These are phyloP conservation scores for Ramaria sp. DNA, from an alignment of 768 basidiomycete genomes.

Conservation along the genomic window DNA sequence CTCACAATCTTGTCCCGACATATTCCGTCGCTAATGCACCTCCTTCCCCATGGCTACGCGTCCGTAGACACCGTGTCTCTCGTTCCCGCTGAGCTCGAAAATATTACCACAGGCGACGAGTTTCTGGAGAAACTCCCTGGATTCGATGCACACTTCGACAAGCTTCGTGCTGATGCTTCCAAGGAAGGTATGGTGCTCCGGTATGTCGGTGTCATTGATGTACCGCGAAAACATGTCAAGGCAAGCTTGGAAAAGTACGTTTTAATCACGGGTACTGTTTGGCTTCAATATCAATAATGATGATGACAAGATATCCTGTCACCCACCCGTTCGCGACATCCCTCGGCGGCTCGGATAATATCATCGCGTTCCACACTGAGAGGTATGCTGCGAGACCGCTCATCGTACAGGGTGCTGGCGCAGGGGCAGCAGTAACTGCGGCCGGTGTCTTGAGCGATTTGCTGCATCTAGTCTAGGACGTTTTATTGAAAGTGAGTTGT, in stretches of 20 bases:
- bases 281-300: background rate
- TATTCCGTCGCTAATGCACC: conserved; percentile 39
- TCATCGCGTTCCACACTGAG: conserved; percentile 94
- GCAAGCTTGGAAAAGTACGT: conserved; percentile 85
- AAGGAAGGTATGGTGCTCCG: conserved; percentile 76
- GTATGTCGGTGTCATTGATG: conserved; percentile 92
- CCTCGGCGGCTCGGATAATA: conserved; percentile 93
- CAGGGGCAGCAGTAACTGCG: conserved; percentile 96
- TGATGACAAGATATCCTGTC: conserved; percentile 56
- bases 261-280: background rate
- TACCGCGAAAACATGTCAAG: conserved; percentile 55
- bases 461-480: conserved; percentile 28
- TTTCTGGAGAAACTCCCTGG: conserved; percentile 73
- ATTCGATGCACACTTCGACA: conserved; percentile 70
- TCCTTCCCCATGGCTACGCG: conserved; percentile 65
- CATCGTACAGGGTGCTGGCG: conserved; percentile 92
- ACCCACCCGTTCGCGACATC: conserved; percentile 94
- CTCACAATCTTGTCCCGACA: conserved; percentile 88
- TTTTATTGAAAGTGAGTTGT: background rate
- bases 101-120: conserved; percentile 62
- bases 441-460: conserved; percentile 95
- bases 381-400: conserved; percentile 81
- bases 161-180: conserved; percentile 67
- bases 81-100: conserved; percentile 65
- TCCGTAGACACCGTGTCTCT: conserved; percentile 79